These are phyloP conservation scores for Aspergillus quadrilineatus DNA, from an alignment of 2,329 filamentous ascomycete species.

Conservation along the genomic window DNA sequence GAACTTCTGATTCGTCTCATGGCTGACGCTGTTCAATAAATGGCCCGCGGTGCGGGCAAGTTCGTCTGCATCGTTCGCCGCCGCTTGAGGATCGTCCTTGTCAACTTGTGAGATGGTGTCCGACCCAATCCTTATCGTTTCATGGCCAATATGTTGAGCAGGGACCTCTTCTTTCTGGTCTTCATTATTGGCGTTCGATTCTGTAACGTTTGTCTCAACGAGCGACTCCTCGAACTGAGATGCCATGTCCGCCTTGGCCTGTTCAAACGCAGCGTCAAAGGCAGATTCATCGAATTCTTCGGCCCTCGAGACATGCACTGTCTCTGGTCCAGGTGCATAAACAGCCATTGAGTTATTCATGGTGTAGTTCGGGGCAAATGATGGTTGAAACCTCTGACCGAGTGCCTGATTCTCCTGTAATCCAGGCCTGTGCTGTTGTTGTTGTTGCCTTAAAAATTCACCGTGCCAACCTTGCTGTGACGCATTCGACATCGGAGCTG, in stretches of 20 bases:
- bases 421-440: constrained; percentile 19
- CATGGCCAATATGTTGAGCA: constrained; percentile 17
- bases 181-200: constrained; percentile 15
- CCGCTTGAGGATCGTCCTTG: constrained; percentile 31
- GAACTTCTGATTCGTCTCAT: constrained; percentile 72
- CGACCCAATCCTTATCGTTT: constrained; percentile 43
- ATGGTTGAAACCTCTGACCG: constrained; percentile 28
- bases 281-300: constrained; percentile 46
- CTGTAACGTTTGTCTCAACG: constrained; percentile 13
- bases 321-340: constrained; percentile 28
- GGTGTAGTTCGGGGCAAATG: constrained; percentile 28
- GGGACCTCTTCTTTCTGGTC: constrained; percentile 2
- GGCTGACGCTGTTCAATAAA: constrained; percentile 66
- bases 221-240: constrained; percentile 24
- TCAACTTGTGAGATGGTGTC: constrained; percentile 42
- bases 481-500: constrained; percentile 33
- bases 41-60: constrained; percentile 70
- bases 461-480: constrained; percentile 56
- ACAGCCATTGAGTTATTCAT: constrained; percentile 26
- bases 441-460: constrained; percentile 53
- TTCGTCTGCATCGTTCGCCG: constrained; percentile 59
- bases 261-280: constrained; percentile 47
- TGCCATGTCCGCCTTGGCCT: constrained; percentile 41
- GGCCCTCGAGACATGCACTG: constrained; percentile 20
- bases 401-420: constrained; percentile 24